phyloP scores from a whole-genome alignment of 441 rosid species.

The Gossypium schwendimanii region DNA sequence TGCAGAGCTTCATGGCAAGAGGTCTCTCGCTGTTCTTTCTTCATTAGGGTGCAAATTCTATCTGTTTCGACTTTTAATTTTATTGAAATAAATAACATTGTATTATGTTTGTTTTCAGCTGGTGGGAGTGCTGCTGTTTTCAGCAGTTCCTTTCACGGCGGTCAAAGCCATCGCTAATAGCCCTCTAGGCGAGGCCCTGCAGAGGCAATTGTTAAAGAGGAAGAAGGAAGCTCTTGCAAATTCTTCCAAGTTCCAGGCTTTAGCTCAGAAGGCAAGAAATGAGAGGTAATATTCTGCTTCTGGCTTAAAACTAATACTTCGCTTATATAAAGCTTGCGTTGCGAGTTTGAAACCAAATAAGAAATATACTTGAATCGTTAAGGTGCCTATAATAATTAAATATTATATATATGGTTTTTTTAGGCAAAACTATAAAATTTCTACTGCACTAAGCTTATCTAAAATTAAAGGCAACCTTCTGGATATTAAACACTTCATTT shows the following conservation, averaged over 20 bases:
- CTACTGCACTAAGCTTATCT: no score
- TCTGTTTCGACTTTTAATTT: background rate
- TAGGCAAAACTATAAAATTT: no score
- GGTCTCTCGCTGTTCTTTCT: constrained; percentile 22
- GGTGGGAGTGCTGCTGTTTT: constrained; percentile 79
- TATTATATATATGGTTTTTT: no score
- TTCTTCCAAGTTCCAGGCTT: constrained; percentile 49
- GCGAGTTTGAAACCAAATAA: background rate
- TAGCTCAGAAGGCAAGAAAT: constrained; percentile 57
- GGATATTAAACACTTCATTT: no score
- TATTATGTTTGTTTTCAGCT: constrained; percentile 32
- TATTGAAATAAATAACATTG: background rate
- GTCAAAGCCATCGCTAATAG: constrained; percentile 90
- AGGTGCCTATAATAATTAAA: background rate
- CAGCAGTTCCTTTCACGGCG: constrained; percentile 80
- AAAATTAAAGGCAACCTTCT: no score
- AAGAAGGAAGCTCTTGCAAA: constrained; percentile 55
- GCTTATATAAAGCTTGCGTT: background rate
- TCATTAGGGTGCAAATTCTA: background rate
- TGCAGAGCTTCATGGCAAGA: constrained; percentile 88
- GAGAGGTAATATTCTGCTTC: constrained; percentile 44
- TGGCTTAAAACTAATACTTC: background rate
- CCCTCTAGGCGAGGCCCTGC: constrained; percentile 67
- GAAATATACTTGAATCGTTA: background rate
- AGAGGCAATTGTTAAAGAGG: constrained; percentile 50